Percentiles rank a stretch among this genome's conserved stretches.
Evolutionary conservation across 371 early-diverging fungal species (phyloP).

Genomic region (Mucor sp.): DNA sequence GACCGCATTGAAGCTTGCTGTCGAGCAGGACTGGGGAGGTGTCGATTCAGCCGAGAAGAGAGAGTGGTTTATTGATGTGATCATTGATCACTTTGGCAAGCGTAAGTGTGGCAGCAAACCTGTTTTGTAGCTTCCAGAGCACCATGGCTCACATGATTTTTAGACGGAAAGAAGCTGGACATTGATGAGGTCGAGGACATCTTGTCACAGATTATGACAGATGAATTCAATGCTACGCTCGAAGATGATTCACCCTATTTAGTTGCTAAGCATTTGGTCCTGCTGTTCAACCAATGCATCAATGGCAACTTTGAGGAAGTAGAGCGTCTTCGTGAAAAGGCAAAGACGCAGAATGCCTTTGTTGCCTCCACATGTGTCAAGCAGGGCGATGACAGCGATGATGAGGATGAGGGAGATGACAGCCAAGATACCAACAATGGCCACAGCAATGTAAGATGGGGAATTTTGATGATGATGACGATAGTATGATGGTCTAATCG

Average conservation of each 20-base stretch:
- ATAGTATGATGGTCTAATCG: background rate
- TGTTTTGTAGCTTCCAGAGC: background rate
- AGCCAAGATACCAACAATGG: background rate
- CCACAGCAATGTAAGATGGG: background rate
- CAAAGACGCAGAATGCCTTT: conserved; percentile 28
- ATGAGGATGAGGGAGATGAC: background rate
- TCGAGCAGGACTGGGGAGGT: conserved; percentile 84
- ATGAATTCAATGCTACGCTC: conserved; percentile 65
- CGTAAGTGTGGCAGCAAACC: conserved; percentile 36
- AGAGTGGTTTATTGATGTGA: conserved; percentile 72
- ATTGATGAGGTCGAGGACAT: conserved; percentile 66
- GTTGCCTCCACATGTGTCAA: conserved; percentile 34
- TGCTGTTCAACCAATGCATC: conserved; percentile 55
- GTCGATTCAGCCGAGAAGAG: conserved; percentile 72
- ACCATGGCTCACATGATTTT: background rate
- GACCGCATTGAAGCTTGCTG: conserved; percentile 79
- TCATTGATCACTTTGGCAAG: conserved; percentile 71
- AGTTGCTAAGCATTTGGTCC: conserved; percentile 54
- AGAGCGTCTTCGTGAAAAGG: conserved; percentile 50
- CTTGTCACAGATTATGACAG: conserved; percentile 63
- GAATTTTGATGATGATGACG: too few species aligned
- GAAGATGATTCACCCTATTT: conserved; percentile 67
- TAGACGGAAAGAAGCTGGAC: conserved; percentile 65
- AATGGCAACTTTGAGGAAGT: conserved; percentile 56
- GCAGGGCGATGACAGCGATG: conserved; percentile 29